A percentile compares a stretch with the other conserved stretches of the same genome.
Evolutionary conservation across 225 moss, liverwort and hornwort genomes (phyloP).

Genomic region (Bryum argenteum): DNA sequence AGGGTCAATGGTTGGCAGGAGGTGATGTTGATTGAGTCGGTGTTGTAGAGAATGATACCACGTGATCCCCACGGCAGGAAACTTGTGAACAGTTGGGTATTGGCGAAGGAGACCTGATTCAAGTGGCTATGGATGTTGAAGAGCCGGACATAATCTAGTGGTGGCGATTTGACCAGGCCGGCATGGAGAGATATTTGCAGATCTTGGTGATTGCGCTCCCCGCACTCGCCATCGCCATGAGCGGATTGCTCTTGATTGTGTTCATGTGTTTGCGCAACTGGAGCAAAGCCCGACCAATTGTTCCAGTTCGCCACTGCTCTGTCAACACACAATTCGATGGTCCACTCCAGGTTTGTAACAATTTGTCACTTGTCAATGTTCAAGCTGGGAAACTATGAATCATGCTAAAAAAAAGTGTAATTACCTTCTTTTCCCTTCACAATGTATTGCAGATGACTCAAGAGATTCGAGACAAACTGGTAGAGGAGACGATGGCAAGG

Average conservation of each 20-base stretch:
- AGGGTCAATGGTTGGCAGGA: not conserved
- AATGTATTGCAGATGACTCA: conserved; percentile 14
- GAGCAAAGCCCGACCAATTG: conserved; percentile 10
- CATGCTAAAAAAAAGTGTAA: not conserved
- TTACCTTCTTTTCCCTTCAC: not conserved
- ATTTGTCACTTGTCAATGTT: not conserved
- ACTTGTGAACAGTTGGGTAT: not conserved
- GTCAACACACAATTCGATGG: conserved; percentile 36
- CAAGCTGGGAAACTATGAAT: conserved; percentile 1
- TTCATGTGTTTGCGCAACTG: conserved; percentile 35
- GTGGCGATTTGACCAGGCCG: conserved; percentile 17
- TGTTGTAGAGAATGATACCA: conserved; percentile 1
- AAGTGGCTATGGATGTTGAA: not conserved
- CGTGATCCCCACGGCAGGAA: not conserved
- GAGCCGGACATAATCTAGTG: conserved; percentile 8
- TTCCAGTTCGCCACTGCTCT: conserved; percentile 20
- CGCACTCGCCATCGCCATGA: conserved; percentile 32
- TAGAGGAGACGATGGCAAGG: conserved; percentile 42
- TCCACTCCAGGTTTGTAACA: conserved; percentile 30
- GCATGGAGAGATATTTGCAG: conserved; percentile 47
- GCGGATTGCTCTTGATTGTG: conserved; percentile 35
- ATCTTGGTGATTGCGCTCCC: conserved; percentile 41
- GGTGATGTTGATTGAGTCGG: not conserved
- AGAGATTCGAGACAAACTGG: conserved; percentile 37
- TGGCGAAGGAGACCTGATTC: conserved; percentile 15